Evolutionary conservation across 75 land plant genomes (phyloP), one percentile per base, ranked within the genome.

Genomic region (Isoetes taiwanensis): DNA sequence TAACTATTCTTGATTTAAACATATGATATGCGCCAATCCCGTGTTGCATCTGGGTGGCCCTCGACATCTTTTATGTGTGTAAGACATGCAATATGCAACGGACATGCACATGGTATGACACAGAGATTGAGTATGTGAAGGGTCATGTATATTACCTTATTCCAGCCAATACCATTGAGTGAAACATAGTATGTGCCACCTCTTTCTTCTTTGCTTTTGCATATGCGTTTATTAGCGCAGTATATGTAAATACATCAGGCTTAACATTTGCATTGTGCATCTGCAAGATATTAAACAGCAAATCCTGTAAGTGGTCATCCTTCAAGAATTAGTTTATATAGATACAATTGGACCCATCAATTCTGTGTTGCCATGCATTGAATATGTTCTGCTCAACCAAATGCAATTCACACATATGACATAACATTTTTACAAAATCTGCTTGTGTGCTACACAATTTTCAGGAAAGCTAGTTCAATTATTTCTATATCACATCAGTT

Each of bases 201-300:
- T 79, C 95, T 28, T 74, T 86, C 39, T 81, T 79, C 59, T 86
- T 72, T 29, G 86, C 89, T 69, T 81, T 93, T 6, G 83, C 89
- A 77, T 84, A 93, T 34, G 96, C 95, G 40, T 56, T 76, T 42
- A 93, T 80, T 52, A 90, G 76, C 56, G 74, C 62, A 2, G 98
- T 73, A 70, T 93, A 84, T 63, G 79, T 87, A 21, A 88, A 70
- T 3, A 93, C 98, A 76, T 93, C 98, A 57, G 98, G 95, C 46
- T 56, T 61, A 58, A 84, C 42, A 41, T 80, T 78, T 58, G 85
- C 83, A 59, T 70, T 72, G 77, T 88, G 98, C 83, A 93, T 83
- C 98, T 93, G 69, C 21, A 70, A 67, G 34, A 50, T 52, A 41
- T 30, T 11, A 2, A 24, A 50, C 43, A 63, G 65, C 30, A 59